phyloP scores from a whole-genome alignment of 192 early-diverging fungal genomes.

The Coemansia sp. region DNA sequence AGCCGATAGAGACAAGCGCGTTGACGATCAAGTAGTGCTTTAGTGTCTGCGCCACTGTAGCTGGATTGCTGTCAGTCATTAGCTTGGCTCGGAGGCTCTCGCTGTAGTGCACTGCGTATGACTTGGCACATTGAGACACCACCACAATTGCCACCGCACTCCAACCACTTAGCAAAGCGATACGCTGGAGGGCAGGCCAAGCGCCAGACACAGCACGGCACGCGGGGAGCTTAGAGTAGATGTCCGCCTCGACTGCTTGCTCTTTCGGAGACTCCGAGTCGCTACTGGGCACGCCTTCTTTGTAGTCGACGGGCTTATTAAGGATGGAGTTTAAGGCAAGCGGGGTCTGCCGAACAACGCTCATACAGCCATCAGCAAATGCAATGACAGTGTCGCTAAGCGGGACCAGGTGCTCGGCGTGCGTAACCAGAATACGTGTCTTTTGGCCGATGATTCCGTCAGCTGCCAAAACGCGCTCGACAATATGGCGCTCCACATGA shows the following conservation, averaged over 20 bases:
- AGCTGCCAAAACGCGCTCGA: conserved; percentile 46
- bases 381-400: conserved; percentile 21
- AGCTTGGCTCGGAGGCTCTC: conserved; percentile 17
- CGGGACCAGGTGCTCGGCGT: conserved; percentile 44
- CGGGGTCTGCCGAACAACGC: conserved; percentile 11
- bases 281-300: not conserved
- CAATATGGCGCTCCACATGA: conserved; percentile 57
- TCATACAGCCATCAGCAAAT: conserved; percentile 9
- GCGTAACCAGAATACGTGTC: conserved; percentile 59
- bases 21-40: conserved; percentile 24
- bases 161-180: conserved; percentile 13
- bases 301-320: too few relatives aligned
- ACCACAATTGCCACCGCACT: conserved; percentile 6
- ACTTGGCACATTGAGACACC: not conserved
- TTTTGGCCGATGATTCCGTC: conserved; percentile 37
- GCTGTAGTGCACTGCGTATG: conserved; percentile 10
- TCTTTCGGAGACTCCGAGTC: too few relatives aligned
- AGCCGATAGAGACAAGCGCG: conserved; percentile 6
- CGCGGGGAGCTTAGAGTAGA: not conserved
- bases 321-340: not conserved
- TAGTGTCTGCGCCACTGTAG: conserved; percentile 20
- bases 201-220: not conserved
- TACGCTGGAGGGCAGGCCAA: conserved; percentile 5
- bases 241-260: not conserved
- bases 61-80: conserved; percentile 30